Evolutionary conservation across 208 protist species (phyloP), one percentile per base, ranked within the genome.

Genomic region (Leishmania mexicana): DNA sequence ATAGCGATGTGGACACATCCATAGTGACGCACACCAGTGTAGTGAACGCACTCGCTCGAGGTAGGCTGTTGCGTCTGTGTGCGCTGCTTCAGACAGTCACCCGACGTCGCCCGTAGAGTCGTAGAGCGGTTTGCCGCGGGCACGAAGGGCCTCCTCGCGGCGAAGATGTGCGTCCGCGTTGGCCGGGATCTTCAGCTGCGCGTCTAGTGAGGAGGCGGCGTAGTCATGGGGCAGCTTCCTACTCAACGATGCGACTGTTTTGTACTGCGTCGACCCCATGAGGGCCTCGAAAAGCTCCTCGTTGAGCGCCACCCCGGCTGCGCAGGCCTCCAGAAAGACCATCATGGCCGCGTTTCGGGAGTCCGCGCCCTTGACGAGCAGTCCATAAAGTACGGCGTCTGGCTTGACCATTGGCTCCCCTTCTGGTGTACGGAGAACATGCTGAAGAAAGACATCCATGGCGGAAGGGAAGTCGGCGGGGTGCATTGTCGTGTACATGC

Each of bases 341-440:
- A 97, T 96, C 93, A 94, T 94, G 4, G 91, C 90, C 3, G 91
- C 87, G 83, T 96, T 96, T 60, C 93, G 90, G 24, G 92, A 92
- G 84, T 97, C 93, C 0, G 88, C 92, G 3, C 88, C 84, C 17
- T 88, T 85, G 75, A 96, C 89, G 58, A 97, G 88, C 0, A 97
- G 83, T 31, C 87, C 92, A 79, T 96, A 96, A 35, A 95, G 87
- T 5, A 80, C 87, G 1, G 77, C 77, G 40, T 90, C 92, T 0
- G 93, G 64, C 42, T 68, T 40, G 0, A 96, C 86, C 24, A n/a
- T 24, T 0, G 94, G 89, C 68, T 96, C 93, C 17, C 76, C 65
- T 6, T 76, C 73, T 74, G 94, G 93, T 3, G 83, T 84, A 35
- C 79, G 83, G 35, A 95, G 51, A 45, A 97, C 92, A 76, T 97